These are phyloP conservation scores for Metschnikowia matae DNA, from an alignment of 805 yeast genomes.

Conservation along the genomic window DNA sequence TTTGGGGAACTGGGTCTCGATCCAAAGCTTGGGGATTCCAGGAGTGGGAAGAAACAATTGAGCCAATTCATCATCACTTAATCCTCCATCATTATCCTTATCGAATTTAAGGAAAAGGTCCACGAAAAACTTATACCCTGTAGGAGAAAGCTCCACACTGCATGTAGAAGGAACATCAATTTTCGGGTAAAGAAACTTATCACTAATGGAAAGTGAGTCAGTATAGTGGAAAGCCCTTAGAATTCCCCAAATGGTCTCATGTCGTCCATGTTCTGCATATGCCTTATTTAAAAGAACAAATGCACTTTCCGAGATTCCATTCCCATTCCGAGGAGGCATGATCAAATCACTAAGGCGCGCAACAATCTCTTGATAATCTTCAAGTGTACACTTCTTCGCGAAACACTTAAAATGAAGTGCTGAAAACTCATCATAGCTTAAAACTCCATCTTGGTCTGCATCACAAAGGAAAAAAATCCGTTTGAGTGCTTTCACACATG, in stretches of 20 bases:
- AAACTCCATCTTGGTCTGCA: constrained; percentile 81
- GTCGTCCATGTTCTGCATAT: constrained; percentile 88
- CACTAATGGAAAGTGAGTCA: constrained; percentile 81
- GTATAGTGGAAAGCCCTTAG: constrained; percentile 85
- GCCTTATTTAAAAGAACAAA: constrained; percentile 73
- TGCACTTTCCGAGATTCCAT: constrained; percentile 68
- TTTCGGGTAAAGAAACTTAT: constrained; percentile 72
- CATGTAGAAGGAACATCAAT: constrained; percentile 69
- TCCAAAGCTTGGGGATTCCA: constrained; percentile 87
- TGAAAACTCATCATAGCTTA: constrained; percentile 67
- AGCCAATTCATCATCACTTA: constrained; percentile 66
- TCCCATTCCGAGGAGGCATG: constrained; percentile 17
- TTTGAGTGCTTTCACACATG: constrained; percentile 69
- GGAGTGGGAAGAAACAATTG: constrained; percentile 85
- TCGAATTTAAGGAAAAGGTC: constrained; percentile 86
- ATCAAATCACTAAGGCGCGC: constrained; percentile 22
- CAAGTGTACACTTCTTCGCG: constrained; percentile 34
- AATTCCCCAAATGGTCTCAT: constrained; percentile 97
- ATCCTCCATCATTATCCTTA: constrained; percentile 94
- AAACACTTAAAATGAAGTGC: constrained; percentile 74
- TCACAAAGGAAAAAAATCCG: constrained; percentile 84
- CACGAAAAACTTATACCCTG: constrained; percentile 87
- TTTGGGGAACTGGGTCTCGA: constrained; percentile 76
- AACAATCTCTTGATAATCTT: constrained; percentile 37
- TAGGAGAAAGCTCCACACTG: constrained; percentile 88